Conservation (phyloP, 163 green algal genomes). For the Volvox carteri region DNA sequence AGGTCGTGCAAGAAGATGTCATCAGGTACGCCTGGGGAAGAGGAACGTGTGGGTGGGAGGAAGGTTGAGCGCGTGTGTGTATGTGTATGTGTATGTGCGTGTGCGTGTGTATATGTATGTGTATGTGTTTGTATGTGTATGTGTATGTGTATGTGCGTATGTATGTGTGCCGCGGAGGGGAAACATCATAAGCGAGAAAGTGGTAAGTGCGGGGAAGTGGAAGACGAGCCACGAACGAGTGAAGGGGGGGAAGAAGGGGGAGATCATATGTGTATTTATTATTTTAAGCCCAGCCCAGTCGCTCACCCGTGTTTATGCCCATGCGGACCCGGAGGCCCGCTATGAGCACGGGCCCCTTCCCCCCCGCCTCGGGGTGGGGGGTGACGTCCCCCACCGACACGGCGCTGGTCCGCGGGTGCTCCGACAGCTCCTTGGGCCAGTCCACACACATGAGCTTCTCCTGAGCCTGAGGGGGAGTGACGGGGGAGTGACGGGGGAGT, state of each 20-base stretch:
- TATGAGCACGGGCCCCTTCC: constrained; percentile 65
- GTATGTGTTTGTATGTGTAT: too few relatives aligned
- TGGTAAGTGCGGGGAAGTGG: neutral
- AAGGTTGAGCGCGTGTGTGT: too few relatives aligned
- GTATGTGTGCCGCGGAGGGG: too few relatives aligned
- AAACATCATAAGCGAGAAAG: too few relatives aligned
- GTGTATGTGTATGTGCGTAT: too few relatives aligned
- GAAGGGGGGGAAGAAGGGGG: neutral
- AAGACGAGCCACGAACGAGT: neutral
- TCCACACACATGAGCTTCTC: constrained; percentile 65
- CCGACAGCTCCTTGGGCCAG: constrained; percentile 67
- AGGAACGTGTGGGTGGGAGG: too few relatives aligned
- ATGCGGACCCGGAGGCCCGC: constrained; percentile 74
- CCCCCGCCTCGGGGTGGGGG: neutral
- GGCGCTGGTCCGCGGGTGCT: constrained; percentile 43
- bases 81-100: too few relatives aligned
- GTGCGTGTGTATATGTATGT: too few relatives aligned
- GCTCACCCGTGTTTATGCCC: constrained; percentile 75
- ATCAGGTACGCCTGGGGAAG: constrained; percentile 63
- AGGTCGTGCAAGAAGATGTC: constrained; percentile 77
- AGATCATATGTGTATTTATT: too few relatives aligned
- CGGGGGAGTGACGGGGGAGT: neutral
- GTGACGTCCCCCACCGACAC: constrained; percentile 59
- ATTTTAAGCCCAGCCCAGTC: too few relatives aligned
- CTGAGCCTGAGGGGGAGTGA: constrained; percentile 58